Percentiles rank a stretch among this genome's conserved stretches.
These are phyloP conservation scores for Thinopyrum elongatum DNA, from an alignment of 176 grass and related monocot species.

Conservation along the genomic window DNA sequence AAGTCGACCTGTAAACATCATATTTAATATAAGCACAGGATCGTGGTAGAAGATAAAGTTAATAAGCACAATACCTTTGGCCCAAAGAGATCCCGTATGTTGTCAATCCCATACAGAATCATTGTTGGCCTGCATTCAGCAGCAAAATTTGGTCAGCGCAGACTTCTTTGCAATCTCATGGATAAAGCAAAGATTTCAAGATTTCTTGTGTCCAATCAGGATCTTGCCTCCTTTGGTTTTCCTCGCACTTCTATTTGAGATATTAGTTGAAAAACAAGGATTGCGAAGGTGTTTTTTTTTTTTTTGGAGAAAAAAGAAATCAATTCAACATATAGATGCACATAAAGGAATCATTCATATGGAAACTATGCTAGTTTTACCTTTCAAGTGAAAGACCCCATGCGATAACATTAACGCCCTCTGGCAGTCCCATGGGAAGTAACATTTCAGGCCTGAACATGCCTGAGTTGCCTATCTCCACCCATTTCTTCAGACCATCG, in stretches of 20 bases:
- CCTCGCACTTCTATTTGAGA: not conserved
- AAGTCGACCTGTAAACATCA: constrained; percentile 79
- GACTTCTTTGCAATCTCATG: not conserved
- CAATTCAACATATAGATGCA: constrained; percentile 13
- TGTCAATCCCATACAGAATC: constrained; percentile 87
- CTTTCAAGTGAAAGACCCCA: constrained; percentile 99
- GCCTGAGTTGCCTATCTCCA: constrained; percentile 93
- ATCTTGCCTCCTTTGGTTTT: not conserved
- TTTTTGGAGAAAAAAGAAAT: not conserved
- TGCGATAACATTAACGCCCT: constrained; percentile 96
- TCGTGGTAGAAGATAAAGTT: not conserved
- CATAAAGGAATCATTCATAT: not conserved
- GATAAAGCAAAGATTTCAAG: not conserved
- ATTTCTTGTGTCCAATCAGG: not conserved
- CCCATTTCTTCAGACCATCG: constrained; percentile 96
- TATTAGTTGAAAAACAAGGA: not conserved
- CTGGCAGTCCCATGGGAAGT: constrained; percentile 90
- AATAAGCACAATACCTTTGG: constrained; percentile 61
- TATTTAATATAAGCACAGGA: constrained; percentile 5
- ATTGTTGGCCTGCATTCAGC: constrained; percentile 71
- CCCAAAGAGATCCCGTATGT: constrained; percentile 92
- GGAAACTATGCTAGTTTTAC: constrained; percentile 34
- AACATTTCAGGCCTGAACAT: constrained; percentile 99
- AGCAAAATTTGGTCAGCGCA: not conserved
- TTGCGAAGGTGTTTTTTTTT: not conserved